phyloP scores from a whole-genome alignment of 1,284 basidiomycete species.

The Mixia osmundae region DNA sequence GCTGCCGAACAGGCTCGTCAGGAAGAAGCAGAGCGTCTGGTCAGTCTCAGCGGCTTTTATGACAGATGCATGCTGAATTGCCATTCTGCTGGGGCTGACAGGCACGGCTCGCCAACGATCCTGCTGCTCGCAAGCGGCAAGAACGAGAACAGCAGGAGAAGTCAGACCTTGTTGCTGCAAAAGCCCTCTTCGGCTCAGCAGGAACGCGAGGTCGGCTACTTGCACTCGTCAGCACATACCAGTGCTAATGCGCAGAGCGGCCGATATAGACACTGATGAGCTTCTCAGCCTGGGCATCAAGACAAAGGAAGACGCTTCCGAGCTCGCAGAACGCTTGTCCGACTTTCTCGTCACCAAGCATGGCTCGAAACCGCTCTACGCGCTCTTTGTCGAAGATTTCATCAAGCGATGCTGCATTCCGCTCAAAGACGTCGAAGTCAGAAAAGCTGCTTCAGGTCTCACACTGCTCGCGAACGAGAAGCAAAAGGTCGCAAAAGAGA shows the following conservation, averaged over 20 bases:
- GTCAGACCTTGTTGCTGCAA: constrained; percentile 58
- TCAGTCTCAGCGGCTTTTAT: constrained; percentile 8
- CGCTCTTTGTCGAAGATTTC: constrained; percentile 56
- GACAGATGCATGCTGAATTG: neutral
- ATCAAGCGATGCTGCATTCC: constrained; percentile 44
- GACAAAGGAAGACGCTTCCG: constrained; percentile 60
- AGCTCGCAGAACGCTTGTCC: constrained; percentile 45
- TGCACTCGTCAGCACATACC: neutral
- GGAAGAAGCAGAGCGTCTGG: constrained; percentile 28
- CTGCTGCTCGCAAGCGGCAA: constrained; percentile 45
- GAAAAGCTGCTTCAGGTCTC: constrained; percentile 56
- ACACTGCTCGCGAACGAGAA: constrained; percentile 79
- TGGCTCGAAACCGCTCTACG: constrained; percentile 52
- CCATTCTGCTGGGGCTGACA: constrained; percentile 1
- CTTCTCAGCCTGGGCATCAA: constrained; percentile 46
- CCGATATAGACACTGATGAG: constrained; percentile 4
- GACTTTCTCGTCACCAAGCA: constrained; percentile 49
- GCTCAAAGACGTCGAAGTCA: constrained; percentile 63
- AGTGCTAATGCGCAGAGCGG: no score
- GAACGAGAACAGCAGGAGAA: constrained; percentile 49
- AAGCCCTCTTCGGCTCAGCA: constrained; percentile 49
- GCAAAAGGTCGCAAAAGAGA: constrained; percentile 62
- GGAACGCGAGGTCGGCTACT: constrained; percentile 9
- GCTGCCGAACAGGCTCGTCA: constrained; percentile 29
- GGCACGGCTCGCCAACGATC: constrained; percentile 30